Evolutionary conservation across 2,329 filamentous ascomycete species (phyloP).

Genomic region (Penicillium hesseltinei): DNA sequence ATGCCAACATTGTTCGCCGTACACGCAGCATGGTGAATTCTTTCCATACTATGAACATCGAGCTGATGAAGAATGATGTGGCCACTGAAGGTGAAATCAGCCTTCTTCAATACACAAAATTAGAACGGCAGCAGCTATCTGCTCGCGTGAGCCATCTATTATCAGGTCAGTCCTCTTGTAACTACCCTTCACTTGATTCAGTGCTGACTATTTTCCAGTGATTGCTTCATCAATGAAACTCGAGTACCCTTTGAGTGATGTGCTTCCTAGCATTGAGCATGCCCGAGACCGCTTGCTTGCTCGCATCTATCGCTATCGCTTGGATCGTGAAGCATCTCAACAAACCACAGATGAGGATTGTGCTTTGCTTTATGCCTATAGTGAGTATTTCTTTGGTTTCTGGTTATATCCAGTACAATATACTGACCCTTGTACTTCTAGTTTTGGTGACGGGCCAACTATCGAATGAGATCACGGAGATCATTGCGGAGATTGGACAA

Average conservation of each 20-base stretch:
- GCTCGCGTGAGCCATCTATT: slow-evolving; percentile 86
- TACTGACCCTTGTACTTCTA: slow-evolving; percentile 26
- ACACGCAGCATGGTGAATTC: slow-evolving; percentile 85
- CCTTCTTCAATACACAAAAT: slow-evolving; percentile 73
- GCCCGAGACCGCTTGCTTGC: slow-evolving; percentile 79
- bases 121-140: slow-evolving; percentile 77
- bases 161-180: slow-evolving; percentile 46
- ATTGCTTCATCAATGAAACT: slow-evolving; percentile 91
- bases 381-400: slow-evolving; percentile 40
- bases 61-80: slow-evolving; percentile 75
- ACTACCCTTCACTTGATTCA: not conserved
- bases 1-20: slow-evolving; percentile 70
- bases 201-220: slow-evolving; percentile 57
- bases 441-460: slow-evolving; percentile 63
- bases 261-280: slow-evolving; percentile 77
- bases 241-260: slow-evolving; percentile 88
- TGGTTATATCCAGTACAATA: not conserved
- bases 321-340: slow-evolving; percentile 57
- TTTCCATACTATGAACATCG: slow-evolving; percentile 94
- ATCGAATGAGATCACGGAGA: slow-evolving; percentile 54
- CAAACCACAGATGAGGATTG: slow-evolving; percentile 64
- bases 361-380: slow-evolving; percentile 89
- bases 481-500: slow-evolving; percentile 56
- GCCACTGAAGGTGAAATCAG: slow-evolving; percentile 78
- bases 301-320: slow-evolving; percentile 83